These are phyloP conservation scores for Blastobotrys terrestris DNA, from an alignment of 805 yeast species.

Conservation along the genomic window DNA sequence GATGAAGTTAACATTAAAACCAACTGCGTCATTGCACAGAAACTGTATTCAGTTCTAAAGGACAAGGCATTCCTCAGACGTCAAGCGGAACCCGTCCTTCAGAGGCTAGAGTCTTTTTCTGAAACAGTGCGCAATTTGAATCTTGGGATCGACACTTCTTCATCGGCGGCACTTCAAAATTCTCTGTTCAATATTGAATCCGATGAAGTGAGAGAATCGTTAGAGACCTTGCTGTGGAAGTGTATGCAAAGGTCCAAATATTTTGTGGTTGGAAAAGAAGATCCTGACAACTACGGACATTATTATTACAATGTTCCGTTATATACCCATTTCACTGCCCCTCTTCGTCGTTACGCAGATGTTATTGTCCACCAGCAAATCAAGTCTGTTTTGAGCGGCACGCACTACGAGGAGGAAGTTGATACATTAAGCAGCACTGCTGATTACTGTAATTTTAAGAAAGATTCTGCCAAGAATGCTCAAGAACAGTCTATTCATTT, in stretches of 20 bases:
- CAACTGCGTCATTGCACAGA: slow-evolving; percentile 80
- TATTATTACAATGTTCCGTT: slow-evolving; percentile 77
- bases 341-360: slow-evolving; percentile 88
- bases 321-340: slow-evolving; percentile 91
- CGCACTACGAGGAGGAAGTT: slow-evolving; percentile 33
- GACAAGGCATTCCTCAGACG: slow-evolving; percentile 79
- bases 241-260: slow-evolving; percentile 83
- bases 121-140: slow-evolving; percentile 51
- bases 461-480: slow-evolving; percentile 87
- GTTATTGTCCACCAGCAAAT: slow-evolving; percentile 88
- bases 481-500: slow-evolving; percentile 94
- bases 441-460: slow-evolving; percentile 91
- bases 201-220: slow-evolving; percentile 56
- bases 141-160: slow-evolving; percentile 63
- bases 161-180: slow-evolving; percentile 62
- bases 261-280: slow-evolving; percentile 80
- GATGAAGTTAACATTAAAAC: slow-evolving; percentile 76
- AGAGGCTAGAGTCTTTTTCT: slow-evolving; percentile 72
- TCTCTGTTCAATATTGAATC: slow-evolving; percentile 63
- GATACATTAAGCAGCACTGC: slow-evolving; percentile 68
- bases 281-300: slow-evolving; percentile 70
- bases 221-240: slow-evolving; percentile 75
- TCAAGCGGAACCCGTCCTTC: slow-evolving; percentile 76
- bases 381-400: slow-evolving; percentile 49
- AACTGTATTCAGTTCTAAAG: slow-evolving; percentile 67